Evolutionary conservation across 129 eudicot species (phyloP).

Genomic region (Kitagawia praeruptora): DNA sequence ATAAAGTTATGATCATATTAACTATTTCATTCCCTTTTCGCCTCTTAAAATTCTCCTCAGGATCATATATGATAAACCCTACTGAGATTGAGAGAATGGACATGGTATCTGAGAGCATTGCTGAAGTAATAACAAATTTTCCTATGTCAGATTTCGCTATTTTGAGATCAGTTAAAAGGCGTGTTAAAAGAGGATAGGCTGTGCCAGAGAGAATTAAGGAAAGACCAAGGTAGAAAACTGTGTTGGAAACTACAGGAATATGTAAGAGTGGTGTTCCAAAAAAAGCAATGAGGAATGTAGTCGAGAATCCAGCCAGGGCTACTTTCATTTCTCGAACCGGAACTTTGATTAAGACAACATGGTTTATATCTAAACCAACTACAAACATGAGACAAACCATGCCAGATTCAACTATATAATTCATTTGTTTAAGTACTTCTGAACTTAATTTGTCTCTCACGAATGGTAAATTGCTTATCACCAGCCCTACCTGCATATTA

Average conservation of each 20-base stretch:
- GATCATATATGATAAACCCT: conserved; percentile 45
- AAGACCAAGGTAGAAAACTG: conserved; percentile 41
- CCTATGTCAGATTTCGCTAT: conserved; percentile 87
- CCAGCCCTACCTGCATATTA: conserved; percentile 59
- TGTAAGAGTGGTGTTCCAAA: conserved; percentile 35
- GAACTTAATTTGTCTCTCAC: conserved; percentile 24
- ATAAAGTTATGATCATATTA: conserved; percentile 20
- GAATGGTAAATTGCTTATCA: conserved; percentile 47
- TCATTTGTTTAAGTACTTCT: conserved; percentile 36
- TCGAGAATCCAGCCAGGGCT: conserved; percentile 46
- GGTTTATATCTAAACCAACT: conserved; percentile 68
- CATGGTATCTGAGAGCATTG: conserved; percentile 51
- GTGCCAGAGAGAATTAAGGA: conserved; percentile 62
- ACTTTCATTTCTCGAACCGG: conserved; percentile 60
- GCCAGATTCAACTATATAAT: conserved; percentile 56
- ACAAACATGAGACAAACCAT: conserved; percentile 81
- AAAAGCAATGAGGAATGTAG: conserved; percentile 42
- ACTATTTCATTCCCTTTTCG: conserved; percentile 1
- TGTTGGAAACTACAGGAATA: conserved; percentile 13
- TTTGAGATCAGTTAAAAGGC: conserved; percentile 64
- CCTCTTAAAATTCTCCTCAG: conserved; percentile 13
- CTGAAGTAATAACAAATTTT: conserved; percentile 49
- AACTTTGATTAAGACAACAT: conserved; percentile 30
- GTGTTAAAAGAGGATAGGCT: conserved; percentile 56
- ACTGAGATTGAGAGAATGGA: conserved; percentile 40